These are phyloP conservation scores for Dactylellina cionopaga DNA, from an alignment of 2,329 filamentous ascomycete species.

Conservation along the genomic window DNA sequence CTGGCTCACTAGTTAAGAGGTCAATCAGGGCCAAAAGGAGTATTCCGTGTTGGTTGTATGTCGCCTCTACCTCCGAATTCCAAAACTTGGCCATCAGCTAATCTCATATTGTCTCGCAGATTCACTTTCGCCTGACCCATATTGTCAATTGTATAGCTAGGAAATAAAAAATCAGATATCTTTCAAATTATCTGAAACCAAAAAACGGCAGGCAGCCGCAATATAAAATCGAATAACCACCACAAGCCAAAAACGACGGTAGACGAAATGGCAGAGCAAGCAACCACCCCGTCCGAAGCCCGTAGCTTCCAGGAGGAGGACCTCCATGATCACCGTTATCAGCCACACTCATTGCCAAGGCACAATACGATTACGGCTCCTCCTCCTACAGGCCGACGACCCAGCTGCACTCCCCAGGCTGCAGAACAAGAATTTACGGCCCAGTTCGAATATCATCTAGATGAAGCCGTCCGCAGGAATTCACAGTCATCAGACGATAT, in stretches of 20 bases:
- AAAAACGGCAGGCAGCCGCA: not conserved
- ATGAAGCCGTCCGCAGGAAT: constrained; percentile 39
- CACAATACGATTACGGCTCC: constrained; percentile 47
- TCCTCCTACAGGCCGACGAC: constrained; percentile 19
- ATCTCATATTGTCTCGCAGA: not conserved
- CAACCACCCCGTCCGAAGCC: constrained; percentile 11
- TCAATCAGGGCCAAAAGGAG: constrained; percentile 33
- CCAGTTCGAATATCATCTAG: constrained; percentile 48
- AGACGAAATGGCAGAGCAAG: constrained; percentile 38
- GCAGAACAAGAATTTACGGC: constrained; percentile 49
- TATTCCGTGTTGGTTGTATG: constrained; percentile 21
- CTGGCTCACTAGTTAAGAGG: constrained; percentile 47
- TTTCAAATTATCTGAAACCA: not conserved
- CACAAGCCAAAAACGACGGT: not conserved
- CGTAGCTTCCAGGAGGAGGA: constrained; percentile 46
- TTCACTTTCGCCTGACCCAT: constrained; percentile 5
- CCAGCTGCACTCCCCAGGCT: constrained; percentile 42
- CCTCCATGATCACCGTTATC: constrained; percentile 57
- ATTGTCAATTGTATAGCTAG: constrained; percentile 12
- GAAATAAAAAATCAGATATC: not conserved
- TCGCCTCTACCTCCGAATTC: not conserved
- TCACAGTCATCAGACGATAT: constrained; percentile 48
- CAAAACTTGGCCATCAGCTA: no score
- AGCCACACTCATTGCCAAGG: constrained; percentile 57
- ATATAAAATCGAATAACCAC: not conserved